Base-by-base conservation (phyloP, 805 yeast genomes). In the Ogataea kodamae region DNA sequence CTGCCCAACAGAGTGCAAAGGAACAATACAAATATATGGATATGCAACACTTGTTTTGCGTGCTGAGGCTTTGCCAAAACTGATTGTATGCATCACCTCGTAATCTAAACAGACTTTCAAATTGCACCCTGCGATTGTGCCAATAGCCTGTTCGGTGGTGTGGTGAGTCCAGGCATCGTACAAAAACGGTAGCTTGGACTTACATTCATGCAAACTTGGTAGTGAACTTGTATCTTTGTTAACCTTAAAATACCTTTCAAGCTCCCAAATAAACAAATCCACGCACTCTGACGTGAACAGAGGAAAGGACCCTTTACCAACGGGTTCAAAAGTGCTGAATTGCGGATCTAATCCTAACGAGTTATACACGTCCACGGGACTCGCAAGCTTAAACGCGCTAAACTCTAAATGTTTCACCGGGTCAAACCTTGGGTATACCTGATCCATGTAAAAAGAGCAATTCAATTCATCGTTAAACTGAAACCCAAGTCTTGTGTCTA, bases 141-240 rank as follows among this genome's bases (percentile, higher is more conserved):
- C 63, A 15, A 76, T 52, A 24, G 72, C 62, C 23, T 66, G 69
- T 39, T 64, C 47, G 2, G 78, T 70, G 45, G 64, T 61, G 7
- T 74, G 72, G 44, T 70, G 69, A 5, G 66, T 66, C 76, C 78
- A 72, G 9, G 81, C 81, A 12, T 59, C 62, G 46, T 65, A 58
- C 2, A 68, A 63, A 46, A 76, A 76, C 0, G 77, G 79, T 9
- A 74, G 52, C 2, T 27, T n/a, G 52, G 45, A 18, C 33, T 30
- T 22, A 25, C 57, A 50, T 14, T 50, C 46, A 8, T 18, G 14
- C 2, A 57, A 36, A 35, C 53, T 28, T 42, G 68, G 48, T 39
- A 67, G 50, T 43, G 42, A 44, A 57, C 18, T 49, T 7, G 32
- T 25, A 31, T 13, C 37, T 9, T 35, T 22, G 12, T 18, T 25